phyloP scores from a whole-genome alignment of 768 basidiomycete genomes.

The Lentinula sp. region DNA sequence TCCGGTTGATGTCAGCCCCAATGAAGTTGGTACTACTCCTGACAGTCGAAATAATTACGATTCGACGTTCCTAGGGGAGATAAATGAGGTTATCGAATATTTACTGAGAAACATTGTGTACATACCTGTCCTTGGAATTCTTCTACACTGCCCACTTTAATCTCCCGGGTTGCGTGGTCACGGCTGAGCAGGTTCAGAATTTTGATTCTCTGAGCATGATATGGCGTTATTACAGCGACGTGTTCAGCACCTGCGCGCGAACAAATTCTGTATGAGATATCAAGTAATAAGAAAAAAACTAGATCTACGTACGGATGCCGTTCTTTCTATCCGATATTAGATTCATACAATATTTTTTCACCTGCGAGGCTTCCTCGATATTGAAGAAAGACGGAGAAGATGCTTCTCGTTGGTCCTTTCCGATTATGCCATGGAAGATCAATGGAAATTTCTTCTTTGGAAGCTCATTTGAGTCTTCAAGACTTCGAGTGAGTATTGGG shows the following conservation, averaged over 20 bases:
- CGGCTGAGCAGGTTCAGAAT: slow-evolving; percentile 32
- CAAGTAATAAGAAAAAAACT: neutral
- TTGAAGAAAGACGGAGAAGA: slow-evolving; percentile 72
- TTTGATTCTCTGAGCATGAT: slow-evolving; percentile 56
- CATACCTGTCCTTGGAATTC: slow-evolving; percentile 63
- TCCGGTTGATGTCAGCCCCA: slow-evolving; percentile 44
- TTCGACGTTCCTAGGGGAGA: slow-evolving; percentile 41
- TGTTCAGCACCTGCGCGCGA: slow-evolving; percentile 33
- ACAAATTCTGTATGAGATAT: neutral
- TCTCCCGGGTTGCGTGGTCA: slow-evolving; percentile 24
- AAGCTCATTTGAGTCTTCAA: slow-evolving; percentile 28
- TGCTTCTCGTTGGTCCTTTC: slow-evolving; percentile 61
- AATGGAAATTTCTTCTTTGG: slow-evolving; percentile 48
- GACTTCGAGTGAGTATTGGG: slow-evolving; percentile 19
- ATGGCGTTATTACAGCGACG: slow-evolving; percentile 69
- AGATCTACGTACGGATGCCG: slow-evolving; percentile 17
- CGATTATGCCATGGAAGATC: slow-evolving; percentile 53
- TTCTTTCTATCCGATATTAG: slow-evolving; percentile 14
- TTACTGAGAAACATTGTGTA: slow-evolving; percentile 1
- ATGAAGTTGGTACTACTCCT: slow-evolving; percentile 46
- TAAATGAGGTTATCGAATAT: neutral
- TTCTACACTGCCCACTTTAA: slow-evolving; percentile 65
- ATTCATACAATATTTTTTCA: slow-evolving; percentile 36
- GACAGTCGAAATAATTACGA: slow-evolving; percentile 56
- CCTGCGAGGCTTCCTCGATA: slow-evolving; percentile 48